phyloP scores from a whole-genome alignment of 345 rosid genomes.

The Citrus sp. region DNA sequence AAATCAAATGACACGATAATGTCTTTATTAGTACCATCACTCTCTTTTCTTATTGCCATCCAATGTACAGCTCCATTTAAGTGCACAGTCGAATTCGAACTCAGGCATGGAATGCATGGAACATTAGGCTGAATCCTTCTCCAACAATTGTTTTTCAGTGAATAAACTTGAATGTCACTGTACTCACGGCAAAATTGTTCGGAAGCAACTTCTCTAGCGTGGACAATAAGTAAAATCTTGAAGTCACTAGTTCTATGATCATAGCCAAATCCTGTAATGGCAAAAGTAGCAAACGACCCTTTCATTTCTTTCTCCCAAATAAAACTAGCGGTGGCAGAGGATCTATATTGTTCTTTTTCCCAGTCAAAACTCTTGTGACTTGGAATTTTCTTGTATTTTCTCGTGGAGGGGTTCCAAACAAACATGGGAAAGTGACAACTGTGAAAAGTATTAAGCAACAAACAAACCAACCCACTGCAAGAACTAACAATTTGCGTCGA shows the following conservation, averaged over 20 bases:
- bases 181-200: neutral
- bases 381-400: neutral
- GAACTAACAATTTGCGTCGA: neutral
- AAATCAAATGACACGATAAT: neutral
- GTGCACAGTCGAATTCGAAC: neutral
- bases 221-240: neutral
- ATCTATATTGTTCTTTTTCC: neutral
- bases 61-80: neutral
- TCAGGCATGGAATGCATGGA: neutral
- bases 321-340: neutral
- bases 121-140: neutral
- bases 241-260: neutral
- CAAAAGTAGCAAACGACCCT: neutral
- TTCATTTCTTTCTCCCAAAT: neutral
- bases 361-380: neutral
- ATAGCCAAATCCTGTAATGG: conserved; percentile 1
- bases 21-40: neutral
- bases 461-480: neutral
- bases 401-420: neutral
- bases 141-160: neutral
- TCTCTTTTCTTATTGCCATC: neutral
- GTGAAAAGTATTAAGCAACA: neutral
- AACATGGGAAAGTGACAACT: neutral
- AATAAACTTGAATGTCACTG: neutral
- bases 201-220: neutral